Evolutionary conservation across 2,329 filamentous ascomycete species (phyloP), one percentile per base, ranked within the genome.

Genomic region (Botryotinia calthae): DNA sequence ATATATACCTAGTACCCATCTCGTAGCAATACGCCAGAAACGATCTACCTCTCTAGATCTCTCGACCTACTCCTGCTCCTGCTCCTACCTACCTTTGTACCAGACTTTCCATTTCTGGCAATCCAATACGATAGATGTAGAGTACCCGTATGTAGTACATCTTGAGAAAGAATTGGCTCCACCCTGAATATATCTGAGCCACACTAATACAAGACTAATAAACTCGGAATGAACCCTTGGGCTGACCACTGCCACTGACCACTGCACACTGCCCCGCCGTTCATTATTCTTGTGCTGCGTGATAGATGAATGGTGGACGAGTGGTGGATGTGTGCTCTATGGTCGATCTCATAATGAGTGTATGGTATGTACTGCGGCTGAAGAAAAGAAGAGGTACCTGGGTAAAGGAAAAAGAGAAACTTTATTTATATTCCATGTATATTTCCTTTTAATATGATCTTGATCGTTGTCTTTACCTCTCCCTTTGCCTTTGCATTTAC

Each of bases 241-340:
- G 59, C 59, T 62, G 59, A 62, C 59, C 59, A 56, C 51, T 56
- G 51, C 51, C 51, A 56, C 51, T 31, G 51, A 18, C 16, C 42
- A 44, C 42, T 44, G 18, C 14, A 18, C 59, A 62, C 58, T 62
- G 59, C 59, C 61, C 61, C 61, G 61, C 61, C 37, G 61, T 63
- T 63, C 61, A 42, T 28, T 44, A 44, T 42, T 62, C 59, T 62
- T 5, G 59, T 62, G 59, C 61, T 44, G 61, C 61, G 61, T 42
- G 28, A 44, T 28, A 5, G 37, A n/a, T 62, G 20, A n/a, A 3
- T n/a, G 28, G 62, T 25, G 44, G 40, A 42, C 9, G 9, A 37
- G 31, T 48, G 4, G 5, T 34, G 34, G 34, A 6, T 7, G 34
- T 34, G 34, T 34, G 31, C 31, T 34, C 31, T 34, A 5, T 34